Evolutionary conservation across 2,329 filamentous ascomycete genomes (phyloP).

Genomic region (Cladosporium austrohemisphaericum): DNA sequence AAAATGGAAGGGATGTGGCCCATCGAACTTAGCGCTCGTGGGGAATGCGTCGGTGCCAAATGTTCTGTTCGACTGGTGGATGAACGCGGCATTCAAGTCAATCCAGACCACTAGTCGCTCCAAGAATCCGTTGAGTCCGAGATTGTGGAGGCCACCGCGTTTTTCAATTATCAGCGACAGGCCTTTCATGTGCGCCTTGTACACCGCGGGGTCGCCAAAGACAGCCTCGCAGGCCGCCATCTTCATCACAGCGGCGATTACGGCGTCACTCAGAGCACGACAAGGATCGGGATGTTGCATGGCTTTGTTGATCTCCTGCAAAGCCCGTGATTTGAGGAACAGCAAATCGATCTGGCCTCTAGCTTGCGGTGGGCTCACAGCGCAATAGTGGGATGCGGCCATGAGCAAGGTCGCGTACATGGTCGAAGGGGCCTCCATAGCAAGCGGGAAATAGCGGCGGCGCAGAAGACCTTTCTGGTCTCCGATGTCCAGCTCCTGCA

Average conservation of each 20-base stretch:
- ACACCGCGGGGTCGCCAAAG: slow-evolving; percentile 40
- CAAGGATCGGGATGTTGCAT: slow-evolving; percentile 30
- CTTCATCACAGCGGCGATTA: slow-evolving; percentile 47
- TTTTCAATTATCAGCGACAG: slow-evolving; percentile 39
- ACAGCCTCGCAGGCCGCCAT: slow-evolving; percentile 50
- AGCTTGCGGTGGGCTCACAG: slow-evolving; percentile 25
- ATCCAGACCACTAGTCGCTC: slow-evolving; percentile 47
- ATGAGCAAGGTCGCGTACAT: slow-evolving; percentile 41
- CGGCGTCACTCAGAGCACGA: slow-evolving; percentile 33
- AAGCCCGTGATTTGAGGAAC: slow-evolving; percentile 39
- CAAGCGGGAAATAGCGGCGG: slow-evolving; percentile 39
- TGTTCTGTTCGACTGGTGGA: slow-evolving; percentile 16
- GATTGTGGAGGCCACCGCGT: slow-evolving; percentile 39
- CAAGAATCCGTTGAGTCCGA: slow-evolving; percentile 44
- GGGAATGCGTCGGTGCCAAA: slow-evolving; percentile 19
- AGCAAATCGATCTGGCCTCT: slow-evolving; percentile 32
- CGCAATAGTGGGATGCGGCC: slow-evolving; percentile 39
- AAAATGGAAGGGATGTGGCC: slow-evolving; percentile 23
- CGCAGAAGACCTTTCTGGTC: slow-evolving; percentile 34
- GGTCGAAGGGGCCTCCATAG: slow-evolving; percentile 35
- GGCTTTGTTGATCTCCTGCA: slow-evolving; percentile 39
- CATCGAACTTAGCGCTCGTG: slow-evolving; percentile 21
- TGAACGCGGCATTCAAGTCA: slow-evolving; percentile 31
- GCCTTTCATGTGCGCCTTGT: slow-evolving; percentile 44
- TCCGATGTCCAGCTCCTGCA: slow-evolving; percentile 39